Percentiles rank a stretch among this genome's conserved stretches.
Conservation (phyloP, 371 early-diverging fungal genomes). For the Fennellomyces sp. region DNA sequence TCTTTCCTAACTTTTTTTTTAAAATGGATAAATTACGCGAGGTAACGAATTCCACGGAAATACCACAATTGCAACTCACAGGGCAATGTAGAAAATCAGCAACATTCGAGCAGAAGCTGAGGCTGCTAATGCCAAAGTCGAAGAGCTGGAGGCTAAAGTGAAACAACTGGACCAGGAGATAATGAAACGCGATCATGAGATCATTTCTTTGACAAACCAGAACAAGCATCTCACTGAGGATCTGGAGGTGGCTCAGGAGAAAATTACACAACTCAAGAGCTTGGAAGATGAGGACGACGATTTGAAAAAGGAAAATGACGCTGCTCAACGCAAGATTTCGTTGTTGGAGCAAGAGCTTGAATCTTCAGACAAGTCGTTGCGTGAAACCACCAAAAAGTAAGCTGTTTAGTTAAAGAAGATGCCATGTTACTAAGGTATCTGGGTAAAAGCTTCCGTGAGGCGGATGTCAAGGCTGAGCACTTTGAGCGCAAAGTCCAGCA, state of each 20-base stretch:
- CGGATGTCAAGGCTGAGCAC: conserved; percentile 81
- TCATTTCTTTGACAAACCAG: conserved; percentile 69
- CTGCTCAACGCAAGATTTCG: conserved; percentile 64
- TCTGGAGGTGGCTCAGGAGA: conserved; percentile 62
- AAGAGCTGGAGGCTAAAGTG: conserved; percentile 58
- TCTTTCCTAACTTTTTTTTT: conserved; percentile 14
- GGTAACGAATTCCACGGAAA: too few species aligned
- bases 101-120: conserved; percentile 73
- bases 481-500: conserved; percentile 79
- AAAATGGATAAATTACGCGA: conserved; percentile 46
- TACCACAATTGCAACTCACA: not conserved
- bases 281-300: conserved; percentile 64
- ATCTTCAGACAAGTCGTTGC: conserved; percentile 63
- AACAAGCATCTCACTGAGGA: conserved; percentile 66
- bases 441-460: conserved; percentile 73
- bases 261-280: conserved; percentile 62
- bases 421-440: conserved; percentile 1
- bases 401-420: conserved; percentile 22
- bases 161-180: conserved; percentile 60
- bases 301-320: conserved; percentile 67
- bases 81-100: conserved; percentile 59
- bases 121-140: conserved; percentile 65
- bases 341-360: conserved; percentile 74
- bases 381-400: conserved; percentile 75
- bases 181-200: conserved; percentile 72